phyloP scores from a whole-genome alignment of 306 rosid genomes.

The Pueraria montana region DNA sequence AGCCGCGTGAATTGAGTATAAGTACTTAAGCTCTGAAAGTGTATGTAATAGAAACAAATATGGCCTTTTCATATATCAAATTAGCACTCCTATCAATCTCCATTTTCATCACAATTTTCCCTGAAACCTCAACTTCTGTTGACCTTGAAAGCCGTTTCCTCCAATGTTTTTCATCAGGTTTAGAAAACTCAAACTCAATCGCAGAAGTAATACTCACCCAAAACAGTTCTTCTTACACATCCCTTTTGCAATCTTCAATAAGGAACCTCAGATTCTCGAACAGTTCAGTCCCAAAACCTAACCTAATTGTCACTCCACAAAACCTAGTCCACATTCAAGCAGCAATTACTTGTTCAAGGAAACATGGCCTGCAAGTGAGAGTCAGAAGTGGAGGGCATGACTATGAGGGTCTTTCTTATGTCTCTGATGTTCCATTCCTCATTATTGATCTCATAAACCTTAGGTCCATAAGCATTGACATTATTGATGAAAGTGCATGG shows the following conservation, averaged over 20 bases:
- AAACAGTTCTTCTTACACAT: conserved; percentile 43
- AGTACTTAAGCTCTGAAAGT: not conserved
- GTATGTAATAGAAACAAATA: conserved; percentile 8
- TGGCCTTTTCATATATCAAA: not conserved
- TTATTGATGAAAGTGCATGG: conserved; percentile 44
- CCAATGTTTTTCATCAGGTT: conserved; percentile 28
- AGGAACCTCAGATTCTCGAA: conserved; percentile 54
- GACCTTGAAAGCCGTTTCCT: conserved; percentile 33
- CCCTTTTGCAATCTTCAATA: conserved; percentile 54
- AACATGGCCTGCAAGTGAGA: conserved; percentile 34
- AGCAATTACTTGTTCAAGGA: conserved; percentile 35
- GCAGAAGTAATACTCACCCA: conserved; percentile 31
- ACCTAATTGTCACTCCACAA: conserved; percentile 52
- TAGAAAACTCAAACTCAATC: conserved; percentile 30
- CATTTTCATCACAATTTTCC: conserved; percentile 41
- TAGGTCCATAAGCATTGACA: conserved; percentile 43
- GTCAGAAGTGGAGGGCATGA: conserved; percentile 51
- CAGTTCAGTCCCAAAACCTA: conserved; percentile 57
- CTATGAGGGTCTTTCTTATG: conserved; percentile 52
- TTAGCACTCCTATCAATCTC: conserved; percentile 17
- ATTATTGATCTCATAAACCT: conserved; percentile 41
- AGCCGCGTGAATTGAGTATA: conserved; percentile 16
- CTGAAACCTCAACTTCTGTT: conserved; percentile 8
- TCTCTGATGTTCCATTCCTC: conserved; percentile 38
- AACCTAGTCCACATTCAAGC: conserved; percentile 33